Conservation (phyloP, 2,329 filamentous ascomycete genomes). For the Calonectria pauciramosa region DNA sequence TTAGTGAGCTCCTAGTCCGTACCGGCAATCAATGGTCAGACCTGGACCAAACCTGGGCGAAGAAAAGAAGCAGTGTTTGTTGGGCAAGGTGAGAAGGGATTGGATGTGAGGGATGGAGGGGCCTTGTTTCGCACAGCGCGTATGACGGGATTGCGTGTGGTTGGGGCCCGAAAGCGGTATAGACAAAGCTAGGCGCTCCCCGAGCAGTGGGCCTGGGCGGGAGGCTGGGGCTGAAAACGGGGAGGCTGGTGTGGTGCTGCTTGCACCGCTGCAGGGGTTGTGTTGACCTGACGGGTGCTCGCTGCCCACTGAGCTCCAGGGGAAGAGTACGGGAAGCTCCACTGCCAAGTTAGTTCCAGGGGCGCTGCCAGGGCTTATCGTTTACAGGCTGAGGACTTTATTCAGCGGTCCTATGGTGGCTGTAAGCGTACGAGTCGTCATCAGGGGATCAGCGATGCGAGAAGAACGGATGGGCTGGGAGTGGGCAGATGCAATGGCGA, state of each 20-base stretch:
- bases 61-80: conserved; percentile 24
- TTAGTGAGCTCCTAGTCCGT: conserved; percentile 17
- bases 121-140: conserved; percentile 31
- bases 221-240: conserved; percentile 49
- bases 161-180: conserved; percentile 47
- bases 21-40: conserved; percentile 21
- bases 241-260: conserved; percentile 49
- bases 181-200: conserved; percentile 16
- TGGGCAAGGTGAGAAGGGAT: conserved; percentile 30
- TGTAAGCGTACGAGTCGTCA: conserved; percentile 14
- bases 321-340: conserved; percentile 6
- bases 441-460: conserved; percentile 9
- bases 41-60: conserved; percentile 15
- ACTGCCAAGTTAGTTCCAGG: conserved; percentile 20
- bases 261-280: conserved; percentile 43
- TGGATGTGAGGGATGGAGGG: conserved; percentile 33
- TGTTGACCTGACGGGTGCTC: conserved; percentile 27
- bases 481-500: background rate
- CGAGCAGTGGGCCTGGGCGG: conserved; percentile 39
- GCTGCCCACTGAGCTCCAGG: conserved; percentile 7
- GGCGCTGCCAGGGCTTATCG: conserved; percentile 21
- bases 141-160: conserved; percentile 46
- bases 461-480: background rate
- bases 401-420: conserved; percentile 18
- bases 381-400: conserved; percentile 2